Evolutionary conservation across 768 basidiomycete species (phyloP).

Genomic region (Lactarius sanguifluus): DNA sequence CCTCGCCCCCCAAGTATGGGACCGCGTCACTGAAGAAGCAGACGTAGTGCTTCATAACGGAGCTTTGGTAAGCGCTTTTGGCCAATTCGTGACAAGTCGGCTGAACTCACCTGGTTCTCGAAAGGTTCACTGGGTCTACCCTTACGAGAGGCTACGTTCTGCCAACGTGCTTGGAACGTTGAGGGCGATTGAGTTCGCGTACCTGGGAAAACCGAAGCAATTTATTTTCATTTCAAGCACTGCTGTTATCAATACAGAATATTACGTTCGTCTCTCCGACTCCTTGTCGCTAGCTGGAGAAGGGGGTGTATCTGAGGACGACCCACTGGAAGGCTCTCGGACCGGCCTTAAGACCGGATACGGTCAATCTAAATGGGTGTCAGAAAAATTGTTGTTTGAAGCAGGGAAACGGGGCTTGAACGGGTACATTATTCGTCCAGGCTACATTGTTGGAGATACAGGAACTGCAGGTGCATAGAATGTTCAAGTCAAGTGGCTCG

Average conservation of each 20-base stretch:
- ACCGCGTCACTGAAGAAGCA: constrained; percentile 61
- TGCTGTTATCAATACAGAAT: constrained; percentile 87
- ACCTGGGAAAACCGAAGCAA: constrained; percentile 68
- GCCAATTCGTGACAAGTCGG: background rate
- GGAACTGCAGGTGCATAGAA: constrained; percentile 68
- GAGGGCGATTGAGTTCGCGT: constrained; percentile 77
- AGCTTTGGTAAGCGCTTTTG: constrained; percentile 67
- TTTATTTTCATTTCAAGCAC: constrained; percentile 95
- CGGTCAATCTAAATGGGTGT: constrained; percentile 98
- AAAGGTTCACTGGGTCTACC: constrained; percentile 98
- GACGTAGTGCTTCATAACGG: constrained; percentile 94
- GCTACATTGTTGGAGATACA: constrained; percentile 96
- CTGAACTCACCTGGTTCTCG: background rate
- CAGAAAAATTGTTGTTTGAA: constrained; percentile 90
- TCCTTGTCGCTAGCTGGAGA: constrained; percentile 47
- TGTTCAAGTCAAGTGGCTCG: background rate
- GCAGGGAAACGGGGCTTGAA: constrained; percentile 82
- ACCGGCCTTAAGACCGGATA: constrained; percentile 82
- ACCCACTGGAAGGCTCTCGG: constrained; percentile 85
- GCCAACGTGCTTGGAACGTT: constrained; percentile 94
- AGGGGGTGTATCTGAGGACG: constrained; percentile 79
- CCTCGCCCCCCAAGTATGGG: constrained; percentile 62
- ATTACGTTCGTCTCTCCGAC: constrained; percentile 88
- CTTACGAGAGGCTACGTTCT: constrained; percentile 87
- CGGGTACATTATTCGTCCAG: constrained; percentile 88